Evolutionary conservation across 495 filamentous ascomycete species (phyloP), one percentile per base, ranked within the genome.

Genomic region (Talaromyces proteolyticus): DNA sequence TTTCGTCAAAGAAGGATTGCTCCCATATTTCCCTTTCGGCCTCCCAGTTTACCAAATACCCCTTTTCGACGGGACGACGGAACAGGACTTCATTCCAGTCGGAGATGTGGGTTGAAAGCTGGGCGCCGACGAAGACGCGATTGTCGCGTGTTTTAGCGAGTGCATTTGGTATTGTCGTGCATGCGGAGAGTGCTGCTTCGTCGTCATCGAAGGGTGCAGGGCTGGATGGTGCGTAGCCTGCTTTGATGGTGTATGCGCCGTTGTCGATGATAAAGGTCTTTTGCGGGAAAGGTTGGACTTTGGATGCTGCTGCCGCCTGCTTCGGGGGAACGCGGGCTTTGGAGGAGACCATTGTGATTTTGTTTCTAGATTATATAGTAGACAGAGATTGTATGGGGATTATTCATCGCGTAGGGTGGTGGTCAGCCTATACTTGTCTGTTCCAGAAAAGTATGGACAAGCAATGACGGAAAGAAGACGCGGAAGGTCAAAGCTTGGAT

Each of bases 1-100:
- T 85, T 39, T 84, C 75, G 54, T 89, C 85, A 56, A 95, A 83
- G 64, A 97, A 95, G 24, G 88, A 80, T 56, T 83, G 81, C 57
- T 96, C 91, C 93, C 93, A 99, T 8, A 98, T 91, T 56, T 93
- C 91, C 64, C 87, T 91, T 73, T 99, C 83, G 0, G 85, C 86
- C 63, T 97, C 94, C 93, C 93, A 99, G 59, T 95, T 97, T 42
- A 96, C 89, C 34, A 95, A 74, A 62, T 87, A 96, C 23, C 93
- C 93, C 66, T 93, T 96, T 70, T 99, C 93, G 18, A 97, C 87
- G 0, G 93, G 93, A 11, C 93, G 80, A 29, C 91, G 81, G 57
- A 96, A 95, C 12, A 76, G 75, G 52, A 93, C 82, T 60, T 95
- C 91, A 50, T 90, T 91, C 73, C 91, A 96, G 62, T 97, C 91